Evolutionary conservation across 1,284 basidiomycete species (phyloP).

Genomic region (Irpex sp.): DNA sequence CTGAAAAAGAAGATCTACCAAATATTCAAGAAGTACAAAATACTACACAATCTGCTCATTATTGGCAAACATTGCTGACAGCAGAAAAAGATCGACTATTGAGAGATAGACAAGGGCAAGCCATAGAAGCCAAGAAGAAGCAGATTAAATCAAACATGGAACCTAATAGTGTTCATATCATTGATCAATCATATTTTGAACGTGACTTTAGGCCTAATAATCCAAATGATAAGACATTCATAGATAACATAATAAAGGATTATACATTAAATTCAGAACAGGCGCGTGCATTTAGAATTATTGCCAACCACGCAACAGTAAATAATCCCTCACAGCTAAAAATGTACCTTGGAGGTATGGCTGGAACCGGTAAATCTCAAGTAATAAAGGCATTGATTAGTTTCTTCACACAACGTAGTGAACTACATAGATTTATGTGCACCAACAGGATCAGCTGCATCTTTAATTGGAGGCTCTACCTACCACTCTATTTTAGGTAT

Average conservation of each 20-base stretch:
- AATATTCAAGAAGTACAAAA: not conserved
- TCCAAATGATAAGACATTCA: not conserved
- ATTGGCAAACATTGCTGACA: not conserved
- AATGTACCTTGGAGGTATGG: constrained; percentile 41
- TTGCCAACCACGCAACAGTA: constrained; percentile 2
- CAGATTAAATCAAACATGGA: not conserved
- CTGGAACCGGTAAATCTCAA: constrained; percentile 45
- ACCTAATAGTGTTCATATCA: not conserved
- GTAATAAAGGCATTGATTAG: constrained; percentile 36
- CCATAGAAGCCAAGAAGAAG: not conserved
- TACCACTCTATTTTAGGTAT: constrained; percentile 46
- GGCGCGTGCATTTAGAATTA: not conserved
- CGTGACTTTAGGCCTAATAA: not conserved
- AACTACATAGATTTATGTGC: constrained; percentile 33
- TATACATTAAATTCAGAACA: not conserved
- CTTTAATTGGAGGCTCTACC: constrained; percentile 42
- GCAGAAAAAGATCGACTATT: not conserved
- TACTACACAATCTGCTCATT: not conserved
- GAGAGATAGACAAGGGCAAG: not conserved
- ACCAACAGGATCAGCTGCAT: constrained; percentile 46
- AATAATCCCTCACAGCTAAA: constrained; percentile 23
- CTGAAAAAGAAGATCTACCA: not conserved
- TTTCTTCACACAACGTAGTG: constrained; percentile 11
- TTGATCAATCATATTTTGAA: not conserved
- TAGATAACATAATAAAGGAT: not conserved